A percentile compares a stretch with the other conserved stretches of the same genome.
Conservation (phyloP, 2,329 filamentous ascomycete genomes). For the Simplicillium sp. region DNA sequence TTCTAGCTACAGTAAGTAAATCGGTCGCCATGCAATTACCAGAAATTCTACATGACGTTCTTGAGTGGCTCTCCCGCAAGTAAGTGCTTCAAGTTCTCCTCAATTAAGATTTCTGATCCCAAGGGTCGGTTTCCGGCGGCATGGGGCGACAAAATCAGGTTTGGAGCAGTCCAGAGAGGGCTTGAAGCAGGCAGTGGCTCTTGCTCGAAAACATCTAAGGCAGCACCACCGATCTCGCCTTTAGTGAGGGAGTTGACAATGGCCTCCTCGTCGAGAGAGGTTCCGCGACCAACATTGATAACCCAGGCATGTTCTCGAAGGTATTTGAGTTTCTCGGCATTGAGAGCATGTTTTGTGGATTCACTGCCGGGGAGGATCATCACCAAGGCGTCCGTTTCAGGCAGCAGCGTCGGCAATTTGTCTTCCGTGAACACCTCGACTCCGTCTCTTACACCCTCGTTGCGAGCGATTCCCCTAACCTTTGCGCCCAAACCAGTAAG, state of each 20-base stretch:
- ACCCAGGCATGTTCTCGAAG: conserved; percentile 50
- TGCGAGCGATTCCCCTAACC: conserved; percentile 49
- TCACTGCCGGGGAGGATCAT: conserved; percentile 55
- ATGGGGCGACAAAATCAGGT: conserved; percentile 45
- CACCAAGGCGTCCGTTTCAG: conserved; percentile 53
- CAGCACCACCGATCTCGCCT: conserved; percentile 35
- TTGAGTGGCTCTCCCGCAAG: conserved; percentile 48
- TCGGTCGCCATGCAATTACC: no score
- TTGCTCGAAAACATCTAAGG: conserved; percentile 37
- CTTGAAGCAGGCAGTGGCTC: conserved; percentile 34
- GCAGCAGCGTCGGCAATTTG: conserved; percentile 39
- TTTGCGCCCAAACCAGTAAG: conserved; percentile 45
- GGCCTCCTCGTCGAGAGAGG: conserved; percentile 38
- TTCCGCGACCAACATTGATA: conserved; percentile 42
- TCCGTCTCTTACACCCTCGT: conserved; percentile 46
- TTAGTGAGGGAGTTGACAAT: conserved; percentile 33
- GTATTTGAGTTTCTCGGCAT: conserved; percentile 38
- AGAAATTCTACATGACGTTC: conserved; percentile 33
- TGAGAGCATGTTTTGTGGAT: conserved; percentile 45
- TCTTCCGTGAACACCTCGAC: conserved; percentile 48
- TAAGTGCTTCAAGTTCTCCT: conserved; percentile 50
- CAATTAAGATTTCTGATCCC: conserved; percentile 48
- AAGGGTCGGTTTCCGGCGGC: conserved; percentile 52
- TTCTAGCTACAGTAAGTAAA: no score
- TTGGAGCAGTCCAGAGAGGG: conserved; percentile 40